These are phyloP conservation scores for Populus tomentosa DNA, from an alignment of 441 rosid genomes.

Conservation along the genomic window DNA sequence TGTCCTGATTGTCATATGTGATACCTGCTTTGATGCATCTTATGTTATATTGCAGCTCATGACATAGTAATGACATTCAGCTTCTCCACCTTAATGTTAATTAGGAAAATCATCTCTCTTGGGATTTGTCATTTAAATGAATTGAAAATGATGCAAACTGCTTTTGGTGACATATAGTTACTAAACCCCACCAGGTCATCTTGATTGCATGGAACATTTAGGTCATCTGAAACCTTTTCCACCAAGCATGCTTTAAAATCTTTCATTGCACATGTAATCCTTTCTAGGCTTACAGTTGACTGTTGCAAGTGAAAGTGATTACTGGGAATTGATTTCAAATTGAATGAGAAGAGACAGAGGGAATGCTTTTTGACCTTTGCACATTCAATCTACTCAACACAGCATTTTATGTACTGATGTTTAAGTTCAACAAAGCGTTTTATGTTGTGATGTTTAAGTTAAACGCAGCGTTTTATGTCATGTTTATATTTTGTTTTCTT, in stretches of 20 bases:
- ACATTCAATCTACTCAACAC: too few species aligned
- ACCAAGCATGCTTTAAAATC: background rate
- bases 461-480: too few species aligned
- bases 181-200: background rate
- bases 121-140: background rate
- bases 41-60: background rate
- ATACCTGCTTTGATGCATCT: background rate
- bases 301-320: too few species aligned
- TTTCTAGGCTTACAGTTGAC: background rate
- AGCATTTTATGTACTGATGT: too few species aligned
- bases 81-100: background rate
- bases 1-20: background rate
- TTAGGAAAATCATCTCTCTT: background rate
- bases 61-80: background rate
- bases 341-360: too few species aligned
- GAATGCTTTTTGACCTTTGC: too few species aligned
- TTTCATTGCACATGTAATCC: background rate
- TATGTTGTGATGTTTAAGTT: too few species aligned
- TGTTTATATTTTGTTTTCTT: background rate
- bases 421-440: too few species aligned
- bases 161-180: background rate
- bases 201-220: background rate
- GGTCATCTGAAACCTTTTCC: background rate
- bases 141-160: background rate
- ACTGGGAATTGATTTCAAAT: too few species aligned